A percentile compares a stretch with the other conserved stretches of the same genome.
Conservation (phyloP, 2,329 filamentous ascomycete species). For the Fusarium duplospermum region DNA sequence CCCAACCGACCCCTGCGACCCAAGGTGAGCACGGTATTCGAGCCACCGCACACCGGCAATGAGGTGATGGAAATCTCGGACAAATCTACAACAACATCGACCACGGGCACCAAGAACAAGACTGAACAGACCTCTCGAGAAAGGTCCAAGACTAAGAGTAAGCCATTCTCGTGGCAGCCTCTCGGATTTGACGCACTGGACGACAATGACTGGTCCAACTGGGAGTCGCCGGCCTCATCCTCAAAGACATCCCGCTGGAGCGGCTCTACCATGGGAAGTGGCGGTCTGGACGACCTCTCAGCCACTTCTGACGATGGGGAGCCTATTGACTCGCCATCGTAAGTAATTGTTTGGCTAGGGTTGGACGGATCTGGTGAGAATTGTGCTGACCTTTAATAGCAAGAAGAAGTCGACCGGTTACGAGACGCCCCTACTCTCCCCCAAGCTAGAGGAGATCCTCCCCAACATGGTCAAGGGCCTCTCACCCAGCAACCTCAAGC, state of each 20-base stretch:
- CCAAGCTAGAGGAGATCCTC: slow-evolving; percentile 66
- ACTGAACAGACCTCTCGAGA: slow-evolving; percentile 42
- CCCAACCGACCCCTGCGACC: slow-evolving; percentile 55
- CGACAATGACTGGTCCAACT: slow-evolving; percentile 74
- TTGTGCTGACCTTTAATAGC: slow-evolving; percentile 38
- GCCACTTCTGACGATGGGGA: slow-evolving; percentile 61
- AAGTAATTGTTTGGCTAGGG: slow-evolving; percentile 49
- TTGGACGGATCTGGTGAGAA: not conserved
- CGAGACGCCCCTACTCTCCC: slow-evolving; percentile 50
- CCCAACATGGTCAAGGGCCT: slow-evolving; percentile 80
- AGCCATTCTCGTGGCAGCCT: slow-evolving; percentile 71
- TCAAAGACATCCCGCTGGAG: slow-evolving; percentile 71
- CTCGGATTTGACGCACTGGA: slow-evolving; percentile 67
- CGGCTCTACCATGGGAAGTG: slow-evolving; percentile 65
- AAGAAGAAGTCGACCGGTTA: slow-evolving; percentile 48
- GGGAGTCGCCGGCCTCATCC: slow-evolving; percentile 66
- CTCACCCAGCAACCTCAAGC: slow-evolving; percentile 80
- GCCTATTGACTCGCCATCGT: slow-evolving; percentile 61
- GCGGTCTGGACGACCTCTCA: slow-evolving; percentile 56
- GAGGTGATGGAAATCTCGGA: slow-evolving; percentile 17
- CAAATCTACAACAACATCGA: slow-evolving; percentile 39
- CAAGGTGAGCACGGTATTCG: slow-evolving; percentile 57
- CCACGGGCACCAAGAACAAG: slow-evolving; percentile 49
- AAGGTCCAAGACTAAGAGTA: slow-evolving; percentile 57
- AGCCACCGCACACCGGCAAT: slow-evolving; percentile 46